Percentiles rank a stretch among this genome's conserved stretches.
Conservation (phyloP, 2,329 filamentous ascomycete genomes). For the Zasmidium cellare region DNA sequence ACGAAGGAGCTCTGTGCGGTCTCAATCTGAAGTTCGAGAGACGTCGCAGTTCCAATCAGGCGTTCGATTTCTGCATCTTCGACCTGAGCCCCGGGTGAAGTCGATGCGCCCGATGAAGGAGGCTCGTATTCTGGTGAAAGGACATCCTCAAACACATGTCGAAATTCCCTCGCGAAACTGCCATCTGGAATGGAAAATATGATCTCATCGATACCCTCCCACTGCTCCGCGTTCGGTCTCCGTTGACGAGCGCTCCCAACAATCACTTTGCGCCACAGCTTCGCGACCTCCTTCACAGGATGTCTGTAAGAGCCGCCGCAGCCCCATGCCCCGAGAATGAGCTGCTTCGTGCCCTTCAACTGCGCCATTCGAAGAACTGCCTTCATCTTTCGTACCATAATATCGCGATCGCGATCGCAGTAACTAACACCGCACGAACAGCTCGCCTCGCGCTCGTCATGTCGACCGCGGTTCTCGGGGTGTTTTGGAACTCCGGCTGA, state of each 20-base stretch:
- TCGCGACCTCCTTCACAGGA: constrained; percentile 59
- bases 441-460: constrained; percentile 31
- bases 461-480: constrained; percentile 50
- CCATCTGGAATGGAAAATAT: constrained; percentile 60
- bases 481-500: constrained; percentile 60
- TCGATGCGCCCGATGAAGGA: constrained; percentile 1
- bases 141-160: constrained; percentile 33
- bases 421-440: constrained; percentile 42
- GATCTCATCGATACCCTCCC: constrained; percentile 50
- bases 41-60: constrained; percentile 33
- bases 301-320: constrained; percentile 63
- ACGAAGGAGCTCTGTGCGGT: constrained; percentile 31
- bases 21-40: constrained; percentile 37
- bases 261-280: constrained; percentile 52
- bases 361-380: constrained; percentile 56
- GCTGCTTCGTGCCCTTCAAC: constrained; percentile 45
- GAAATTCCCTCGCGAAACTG: constrained; percentile 55
- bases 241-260: constrained; percentile 33
- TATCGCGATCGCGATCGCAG: constrained; percentile 51
- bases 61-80: constrained; percentile 19
- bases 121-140: constrained; percentile 22
- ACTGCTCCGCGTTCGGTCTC: constrained; percentile 42
- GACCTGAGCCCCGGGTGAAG: constrained; percentile 8
- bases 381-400: constrained; percentile 57
- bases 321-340: constrained; percentile 66